Conservation (phyloP, 768 basidiomycete genomes). For the Tricholoma furcatifolium region DNA sequence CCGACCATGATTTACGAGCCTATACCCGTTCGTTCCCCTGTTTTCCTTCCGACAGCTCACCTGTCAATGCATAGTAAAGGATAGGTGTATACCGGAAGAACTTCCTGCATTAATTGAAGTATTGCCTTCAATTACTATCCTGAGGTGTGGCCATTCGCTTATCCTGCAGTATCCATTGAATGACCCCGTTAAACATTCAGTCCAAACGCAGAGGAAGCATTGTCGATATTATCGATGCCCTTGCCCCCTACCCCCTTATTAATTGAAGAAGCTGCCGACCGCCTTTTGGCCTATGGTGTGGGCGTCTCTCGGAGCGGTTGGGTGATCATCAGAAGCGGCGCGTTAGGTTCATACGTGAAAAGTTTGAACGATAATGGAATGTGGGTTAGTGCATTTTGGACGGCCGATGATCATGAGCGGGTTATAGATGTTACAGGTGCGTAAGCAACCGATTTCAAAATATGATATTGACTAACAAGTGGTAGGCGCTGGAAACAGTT, state of each 20-base stretch:
- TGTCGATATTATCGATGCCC: conserved; percentile 58
- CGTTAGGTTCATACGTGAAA: conserved; percentile 67
- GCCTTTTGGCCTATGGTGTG: conserved; percentile 62
- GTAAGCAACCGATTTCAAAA: conserved; percentile 6
- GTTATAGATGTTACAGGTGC: conserved; percentile 83
- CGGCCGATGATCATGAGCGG: conserved; percentile 37
- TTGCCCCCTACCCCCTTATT: conserved; percentile 44
- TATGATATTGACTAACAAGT: not conserved
- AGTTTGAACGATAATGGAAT: conserved; percentile 31
- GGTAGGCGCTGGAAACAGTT: conserved; percentile 87
- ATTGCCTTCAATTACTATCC: conserved; percentile 57
- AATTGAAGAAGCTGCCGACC: conserved; percentile 66
- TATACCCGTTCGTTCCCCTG: conserved; percentile 60
- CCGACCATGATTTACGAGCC: conserved; percentile 82
- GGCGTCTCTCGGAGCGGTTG: conserved; percentile 48
- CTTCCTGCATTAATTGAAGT: conserved; percentile 62
- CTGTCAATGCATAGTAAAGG: conserved; percentile 35
- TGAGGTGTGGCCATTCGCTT: conserved; percentile 49
- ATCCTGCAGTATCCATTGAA: not conserved
- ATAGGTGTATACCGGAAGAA: conserved; percentile 78
- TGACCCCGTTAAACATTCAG: conserved; percentile 32
- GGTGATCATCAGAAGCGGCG: conserved; percentile 76
- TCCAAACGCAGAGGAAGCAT: conserved; percentile 86
- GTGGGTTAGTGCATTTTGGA: conserved; percentile 83
- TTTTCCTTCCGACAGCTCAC: not conserved